Evolutionary conservation across 1,284 basidiomycete genomes (phyloP), one percentile per base, ranked within the genome.

Genomic region (Cryptococcus jaspeensis): DNA sequence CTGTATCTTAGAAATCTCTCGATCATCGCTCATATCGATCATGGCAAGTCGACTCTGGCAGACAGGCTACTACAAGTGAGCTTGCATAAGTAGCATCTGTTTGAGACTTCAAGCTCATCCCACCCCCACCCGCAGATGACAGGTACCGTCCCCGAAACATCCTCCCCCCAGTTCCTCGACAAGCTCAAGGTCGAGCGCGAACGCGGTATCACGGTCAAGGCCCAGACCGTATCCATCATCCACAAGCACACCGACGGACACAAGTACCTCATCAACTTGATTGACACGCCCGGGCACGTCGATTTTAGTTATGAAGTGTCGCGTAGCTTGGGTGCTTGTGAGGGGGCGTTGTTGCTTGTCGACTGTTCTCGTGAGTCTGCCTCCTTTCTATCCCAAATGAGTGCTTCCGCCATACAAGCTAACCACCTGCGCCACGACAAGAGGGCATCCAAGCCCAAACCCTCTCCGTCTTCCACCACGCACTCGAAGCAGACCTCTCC

Each of bases 281-380:
- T 99, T 68, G 95, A 99, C 74, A 99, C 96, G 0, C 95, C 95
- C 45, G 93, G 93, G 3, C 93, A 97, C 77, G 93, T 96, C 48
- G 93, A 97, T 79, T 97, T 97, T 77, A 85, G 90, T 58, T 95
- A 94, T 85, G 96, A 99, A 77, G 92, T 99, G 11, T 89, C 91
- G 15, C 85, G 96, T 46, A 93, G 90, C 42, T 80, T 99, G 25
- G 87, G 92, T 1, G 93, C 94, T 36, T 97, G 91, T 66, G 91
- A 99, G 78, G 94, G 93, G 18, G 95, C 92, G 3, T 76, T 99
- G 47, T 80, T 99, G 13, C 82, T 86, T 2, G 92, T 99, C 0
- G 95, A 99, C 72, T 92, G 94, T 13, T 93, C 92, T 44, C 95
- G 79, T 80, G 52, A 59, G 74, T 63, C 7, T n/a, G n/a, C n/a